phyloP scores from a whole-genome alignment of 371 early-diverging fungal genomes.

The Neoconidiobolus thromboides region DNA sequence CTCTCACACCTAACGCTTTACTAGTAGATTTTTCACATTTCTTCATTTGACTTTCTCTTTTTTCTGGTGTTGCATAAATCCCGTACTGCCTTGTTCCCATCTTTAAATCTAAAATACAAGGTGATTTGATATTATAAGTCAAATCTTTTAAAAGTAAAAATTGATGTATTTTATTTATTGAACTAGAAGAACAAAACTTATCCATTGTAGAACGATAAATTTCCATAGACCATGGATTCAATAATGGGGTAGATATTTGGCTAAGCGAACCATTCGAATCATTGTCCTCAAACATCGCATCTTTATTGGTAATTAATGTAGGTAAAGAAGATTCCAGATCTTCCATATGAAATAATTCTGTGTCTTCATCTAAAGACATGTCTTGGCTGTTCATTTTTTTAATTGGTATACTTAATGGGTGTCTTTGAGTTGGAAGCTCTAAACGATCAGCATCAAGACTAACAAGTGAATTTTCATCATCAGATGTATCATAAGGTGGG shows the following conservation, averaged over 20 bases:
- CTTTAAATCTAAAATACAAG: constrained; percentile 90
- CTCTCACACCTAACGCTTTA: constrained; percentile 71
- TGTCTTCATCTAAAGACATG: constrained; percentile 1
- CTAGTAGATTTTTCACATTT: constrained; percentile 86
- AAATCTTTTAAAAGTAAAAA: constrained; percentile 81
- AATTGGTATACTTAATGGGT: not conserved
- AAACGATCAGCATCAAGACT: not conserved
- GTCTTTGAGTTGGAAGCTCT: not conserved
- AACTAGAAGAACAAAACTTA: constrained; percentile 15
- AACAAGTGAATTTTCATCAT: not conserved
- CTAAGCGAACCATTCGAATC: not conserved
- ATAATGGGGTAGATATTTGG: not conserved
- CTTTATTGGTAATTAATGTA: not conserved
- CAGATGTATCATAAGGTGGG: constrained; percentile 1
- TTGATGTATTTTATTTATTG: constrained; percentile 7
- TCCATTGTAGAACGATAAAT: constrained; percentile 13
- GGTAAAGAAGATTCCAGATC: constrained; percentile 9
- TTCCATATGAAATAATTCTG: constrained; percentile 18
- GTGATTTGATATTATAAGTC: constrained; percentile 63
- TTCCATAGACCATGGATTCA: constrained; percentile 37
- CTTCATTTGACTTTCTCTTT: constrained; percentile 61
- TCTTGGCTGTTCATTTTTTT: not conserved
- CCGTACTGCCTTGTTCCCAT: constrained; percentile 97
- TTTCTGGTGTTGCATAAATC: constrained; percentile 60
- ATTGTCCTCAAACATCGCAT: no score